Evolutionary conservation across 164 flowering plant species (phyloP).

Genomic region (Amborella trichopoda): DNA sequence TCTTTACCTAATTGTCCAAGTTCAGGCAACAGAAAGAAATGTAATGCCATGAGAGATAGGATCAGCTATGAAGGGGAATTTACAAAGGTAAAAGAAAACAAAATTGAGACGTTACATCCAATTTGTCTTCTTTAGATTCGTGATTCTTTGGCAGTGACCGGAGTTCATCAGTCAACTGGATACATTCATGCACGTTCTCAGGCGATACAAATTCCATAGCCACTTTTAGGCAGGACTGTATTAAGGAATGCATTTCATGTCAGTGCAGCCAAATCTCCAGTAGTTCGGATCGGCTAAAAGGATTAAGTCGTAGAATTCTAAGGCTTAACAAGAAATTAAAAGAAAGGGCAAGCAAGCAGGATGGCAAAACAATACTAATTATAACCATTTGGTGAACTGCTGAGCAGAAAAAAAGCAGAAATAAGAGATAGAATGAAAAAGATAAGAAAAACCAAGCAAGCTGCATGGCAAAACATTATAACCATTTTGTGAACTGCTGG

Average conservation of each 20-base stretch:
- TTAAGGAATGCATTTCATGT: too few species aligned
- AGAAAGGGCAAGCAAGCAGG: background rate
- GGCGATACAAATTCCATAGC: conserved; percentile 66
- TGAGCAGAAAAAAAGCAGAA: too few species aligned
- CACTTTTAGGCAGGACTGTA: conserved; percentile 58
- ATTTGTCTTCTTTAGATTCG: conserved; percentile 34
- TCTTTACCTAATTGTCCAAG: conserved; percentile 30
- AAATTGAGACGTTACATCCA: conserved; percentile 29
- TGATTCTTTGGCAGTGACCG: conserved; percentile 39
- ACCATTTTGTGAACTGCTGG: too few species aligned
- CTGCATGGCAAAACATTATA: too few species aligned
- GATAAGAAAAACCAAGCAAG: too few species aligned
- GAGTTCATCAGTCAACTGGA: conserved; percentile 44
- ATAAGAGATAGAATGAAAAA: too few species aligned
- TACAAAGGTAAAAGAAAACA: background rate
- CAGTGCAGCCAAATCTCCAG: background rate
- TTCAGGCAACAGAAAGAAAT: conserved; percentile 1
- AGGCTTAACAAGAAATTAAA: background rate
- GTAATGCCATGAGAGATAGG: background rate
- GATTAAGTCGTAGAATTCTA: background rate
- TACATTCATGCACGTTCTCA: conserved; percentile 48
- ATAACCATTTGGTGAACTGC: too few species aligned
- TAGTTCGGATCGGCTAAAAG: background rate
- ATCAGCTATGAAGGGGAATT: background rate
- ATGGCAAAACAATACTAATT: background rate